A percentile compares a stretch with the other conserved stretches of the same genome.
These are phyloP conservation scores for Fraxinus paxiana DNA, from an alignment of 305 asterid species.

Conservation along the genomic window DNA sequence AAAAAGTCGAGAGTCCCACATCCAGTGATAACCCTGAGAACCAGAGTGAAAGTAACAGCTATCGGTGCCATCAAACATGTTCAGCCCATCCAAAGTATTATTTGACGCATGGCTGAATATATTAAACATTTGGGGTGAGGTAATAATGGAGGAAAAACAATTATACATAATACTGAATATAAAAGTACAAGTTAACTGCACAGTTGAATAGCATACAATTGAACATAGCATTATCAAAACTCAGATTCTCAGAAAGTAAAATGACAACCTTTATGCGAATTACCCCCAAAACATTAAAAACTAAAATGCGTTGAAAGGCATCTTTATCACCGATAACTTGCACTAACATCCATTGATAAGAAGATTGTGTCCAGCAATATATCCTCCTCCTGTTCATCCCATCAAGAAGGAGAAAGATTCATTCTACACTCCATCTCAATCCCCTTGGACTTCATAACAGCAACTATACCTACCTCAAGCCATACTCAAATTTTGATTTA, in stretches of 20 bases:
- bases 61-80: constrained; percentile 99
- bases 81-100: constrained; percentile 97
- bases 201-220: constrained; percentile 15
- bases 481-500: not conserved
- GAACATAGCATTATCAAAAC: not conserved
- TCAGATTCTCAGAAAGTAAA: not conserved
- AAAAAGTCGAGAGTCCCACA: constrained; percentile 99
- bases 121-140: constrained; percentile 28
- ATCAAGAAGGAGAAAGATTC: not conserved
- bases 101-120: constrained; percentile 87
- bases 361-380: not conserved
- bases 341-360: not conserved
- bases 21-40: constrained; percentile 88
- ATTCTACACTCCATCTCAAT: not conserved
- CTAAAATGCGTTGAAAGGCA: not conserved
- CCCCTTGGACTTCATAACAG: not conserved
- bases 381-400: not conserved
- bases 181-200: not conserved
- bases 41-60: constrained; percentile 97
- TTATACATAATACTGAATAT: not conserved
- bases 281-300: not conserved
- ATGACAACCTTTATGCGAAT: not conserved
- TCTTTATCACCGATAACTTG: not conserved
- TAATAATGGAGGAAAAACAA: constrained; percentile 19
- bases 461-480: not conserved